Evolutionary conservation across 208 protist genomes (phyloP).

Genomic region (Borovskyia barvae): DNA sequence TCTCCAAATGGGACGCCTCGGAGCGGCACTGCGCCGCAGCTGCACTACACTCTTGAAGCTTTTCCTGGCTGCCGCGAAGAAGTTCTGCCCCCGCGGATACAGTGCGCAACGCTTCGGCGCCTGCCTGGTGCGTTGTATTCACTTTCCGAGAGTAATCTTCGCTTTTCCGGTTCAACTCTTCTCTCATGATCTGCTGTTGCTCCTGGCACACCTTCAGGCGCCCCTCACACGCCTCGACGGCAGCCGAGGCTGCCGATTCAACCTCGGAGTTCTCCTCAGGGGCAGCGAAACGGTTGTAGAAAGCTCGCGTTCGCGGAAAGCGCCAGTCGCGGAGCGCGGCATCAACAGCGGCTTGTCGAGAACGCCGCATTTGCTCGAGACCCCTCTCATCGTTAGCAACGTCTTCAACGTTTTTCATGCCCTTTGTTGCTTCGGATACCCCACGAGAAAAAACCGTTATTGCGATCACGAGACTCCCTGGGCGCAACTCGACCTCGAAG

Average conservation of each 20-base stretch:
- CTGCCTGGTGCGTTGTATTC: too few relatives aligned
- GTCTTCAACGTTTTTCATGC: background rate
- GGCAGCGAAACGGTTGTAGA: conserved; percentile 7
- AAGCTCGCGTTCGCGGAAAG: conserved; percentile 19
- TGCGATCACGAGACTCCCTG: conserved; percentile 23
- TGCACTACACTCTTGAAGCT: background rate
- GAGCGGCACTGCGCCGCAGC: background rate
- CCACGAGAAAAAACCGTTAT: conserved; percentile 1
- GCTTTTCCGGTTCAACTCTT: too few relatives aligned
- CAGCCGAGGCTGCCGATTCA: background rate
- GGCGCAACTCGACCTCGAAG: conserved; percentile 12
- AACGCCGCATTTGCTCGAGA: background rate
- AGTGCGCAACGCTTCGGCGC: too few relatives aligned
- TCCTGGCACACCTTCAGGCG: conserved; percentile 1
- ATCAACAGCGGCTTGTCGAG: background rate
- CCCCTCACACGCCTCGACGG: conserved; percentile 1
- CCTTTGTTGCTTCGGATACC: background rate
- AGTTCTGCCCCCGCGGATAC: too few relatives aligned
- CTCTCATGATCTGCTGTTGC: background rate
- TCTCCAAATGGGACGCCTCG: too few relatives aligned
- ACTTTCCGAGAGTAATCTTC: too few relatives aligned
- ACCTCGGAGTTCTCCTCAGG: background rate
- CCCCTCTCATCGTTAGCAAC: background rate
- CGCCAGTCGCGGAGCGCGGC: conserved; percentile 4
- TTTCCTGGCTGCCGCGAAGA: too few relatives aligned